phyloP scores from a whole-genome alignment of 2,329 filamentous ascomycete species.

The Basipetospora chlamydospora region DNA sequence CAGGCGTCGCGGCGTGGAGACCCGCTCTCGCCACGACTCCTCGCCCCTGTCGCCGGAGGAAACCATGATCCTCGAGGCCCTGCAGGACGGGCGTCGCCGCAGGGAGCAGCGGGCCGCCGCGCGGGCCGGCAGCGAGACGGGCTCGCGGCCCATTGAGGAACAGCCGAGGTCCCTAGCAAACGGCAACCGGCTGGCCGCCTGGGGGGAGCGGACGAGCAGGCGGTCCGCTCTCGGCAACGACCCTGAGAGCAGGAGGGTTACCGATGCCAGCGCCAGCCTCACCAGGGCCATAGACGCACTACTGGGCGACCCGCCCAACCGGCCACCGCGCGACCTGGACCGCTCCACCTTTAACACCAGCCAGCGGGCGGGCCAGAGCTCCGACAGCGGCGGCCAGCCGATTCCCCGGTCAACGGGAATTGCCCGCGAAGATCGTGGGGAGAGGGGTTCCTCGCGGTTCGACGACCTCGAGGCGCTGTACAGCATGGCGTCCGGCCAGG shows the following conservation, averaged over 20 bases:
- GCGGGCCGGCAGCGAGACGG: too few species aligned
- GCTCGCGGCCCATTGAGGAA: too few species aligned
- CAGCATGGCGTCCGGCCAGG: conserved; percentile 16
- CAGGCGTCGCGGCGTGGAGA: conserved; percentile 4
- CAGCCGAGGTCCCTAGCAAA: too few species aligned
- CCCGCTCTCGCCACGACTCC: conserved; percentile 18
- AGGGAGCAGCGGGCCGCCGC: conserved; percentile 22
- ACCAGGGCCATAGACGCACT: conserved; percentile 24
- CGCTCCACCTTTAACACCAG: conserved; percentile 19
- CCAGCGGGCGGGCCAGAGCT: conserved; percentile 11
- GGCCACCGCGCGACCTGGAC: conserved; percentile 19
- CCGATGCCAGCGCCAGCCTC: conserved; percentile 14
- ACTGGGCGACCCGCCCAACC: conserved; percentile 22
- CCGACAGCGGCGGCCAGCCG: neutral
- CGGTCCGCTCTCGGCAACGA: neutral
- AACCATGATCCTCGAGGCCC: conserved; percentile 39
- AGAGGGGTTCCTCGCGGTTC: conserved; percentile 13
- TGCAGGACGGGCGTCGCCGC: conserved; percentile 37
- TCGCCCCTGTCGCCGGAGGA: conserved; percentile 39
- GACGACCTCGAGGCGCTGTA: conserved; percentile 28
- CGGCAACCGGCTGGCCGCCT: conserved; percentile 1
- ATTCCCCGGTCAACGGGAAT: conserved; percentile 1
- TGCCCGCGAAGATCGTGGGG: conserved; percentile 1
- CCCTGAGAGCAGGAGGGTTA: conserved; percentile 2
- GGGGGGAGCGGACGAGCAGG: conserved; percentile 2